Conservation (phyloP, 345 rosid species). For the Pugionium cornutum region DNA sequence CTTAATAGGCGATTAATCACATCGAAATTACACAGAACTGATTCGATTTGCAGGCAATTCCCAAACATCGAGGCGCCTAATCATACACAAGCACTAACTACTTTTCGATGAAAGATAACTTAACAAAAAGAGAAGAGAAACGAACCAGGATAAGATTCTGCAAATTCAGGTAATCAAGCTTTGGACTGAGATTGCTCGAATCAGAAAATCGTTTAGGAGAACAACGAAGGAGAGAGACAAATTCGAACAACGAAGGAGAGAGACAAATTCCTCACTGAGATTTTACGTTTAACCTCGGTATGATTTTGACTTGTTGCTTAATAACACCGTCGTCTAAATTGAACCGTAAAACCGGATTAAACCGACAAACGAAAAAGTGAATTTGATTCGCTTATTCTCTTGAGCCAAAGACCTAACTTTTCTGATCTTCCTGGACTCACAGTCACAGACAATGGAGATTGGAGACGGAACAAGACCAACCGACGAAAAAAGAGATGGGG, state of each 20-base stretch:
- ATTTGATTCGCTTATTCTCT: no score
- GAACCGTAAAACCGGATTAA: no score
- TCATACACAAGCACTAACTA: neutral
- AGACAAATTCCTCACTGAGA: neutral
- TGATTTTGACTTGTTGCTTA: no score
- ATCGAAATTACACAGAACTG: conserved; percentile 7
- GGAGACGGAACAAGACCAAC: conserved; percentile 33
- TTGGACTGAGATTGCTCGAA: conserved; percentile 20
- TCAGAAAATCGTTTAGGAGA: conserved; percentile 15
- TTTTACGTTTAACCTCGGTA: no score
- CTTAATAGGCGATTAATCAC: no score
- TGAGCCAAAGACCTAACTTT: neutral
- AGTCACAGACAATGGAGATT: neutral
- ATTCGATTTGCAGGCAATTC: neutral
- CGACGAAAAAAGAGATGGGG: neutral
- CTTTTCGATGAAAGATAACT: neutral
- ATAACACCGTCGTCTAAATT: no score
- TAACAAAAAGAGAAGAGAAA: no score
- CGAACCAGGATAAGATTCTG: no score
- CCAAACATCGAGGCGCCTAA: no score
- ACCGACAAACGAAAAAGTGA: no score
- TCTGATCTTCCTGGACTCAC: neutral
- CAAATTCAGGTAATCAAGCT: neutral
- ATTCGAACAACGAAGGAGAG: no score
- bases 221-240: neutral